These are phyloP conservation scores for Cutaneotrichosporon dermatis DNA, from an alignment of 1,284 basidiomycete genomes.

Conservation along the genomic window DNA sequence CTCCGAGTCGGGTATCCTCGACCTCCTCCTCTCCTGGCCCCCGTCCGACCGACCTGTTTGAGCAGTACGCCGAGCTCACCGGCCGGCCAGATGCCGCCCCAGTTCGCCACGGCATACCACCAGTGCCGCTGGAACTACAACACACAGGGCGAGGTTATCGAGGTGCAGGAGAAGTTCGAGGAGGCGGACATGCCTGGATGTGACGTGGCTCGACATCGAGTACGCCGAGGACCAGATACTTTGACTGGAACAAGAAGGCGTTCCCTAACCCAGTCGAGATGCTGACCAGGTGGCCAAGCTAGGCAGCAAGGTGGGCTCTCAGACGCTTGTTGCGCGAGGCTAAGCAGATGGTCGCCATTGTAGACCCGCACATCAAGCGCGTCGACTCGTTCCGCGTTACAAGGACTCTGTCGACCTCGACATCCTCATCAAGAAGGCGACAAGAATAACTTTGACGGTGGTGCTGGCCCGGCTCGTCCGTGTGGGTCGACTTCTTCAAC, in stretches of 20 bases:
- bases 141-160: constrained; percentile 78
- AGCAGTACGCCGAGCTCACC: constrained; percentile 78
- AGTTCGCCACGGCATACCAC: constrained; percentile 91
- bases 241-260: constrained; percentile 87
- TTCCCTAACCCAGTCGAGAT: constrained; percentile 95
- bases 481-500: constrained; percentile 98
- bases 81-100: constrained; percentile 82
- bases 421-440: constrained; percentile 76
- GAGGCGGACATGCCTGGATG: constrained; percentile 94
- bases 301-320: constrained; percentile 72
- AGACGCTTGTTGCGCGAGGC: rapidly evolving
- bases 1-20: constrained; percentile 92
- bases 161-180: constrained; percentile 84
- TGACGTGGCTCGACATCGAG: constrained; percentile 98
- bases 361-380: constrained; percentile 95
- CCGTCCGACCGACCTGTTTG: constrained; percentile 71
- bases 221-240: constrained; percentile 94
- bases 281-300: constrained; percentile 81
- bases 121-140: constrained; percentile 99
- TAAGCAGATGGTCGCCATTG: constrained; percentile 85
- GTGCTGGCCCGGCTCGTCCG: constrained; percentile 95
- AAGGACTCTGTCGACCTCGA: constrained; percentile 73
- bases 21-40: constrained; percentile 89
- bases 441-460: constrained; percentile 89
- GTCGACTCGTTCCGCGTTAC: constrained; percentile 77